These are phyloP conservation scores for Mucor circinelloides DNA, from an alignment of 371 early-diverging fungal species.

Conservation along the genomic window DNA sequence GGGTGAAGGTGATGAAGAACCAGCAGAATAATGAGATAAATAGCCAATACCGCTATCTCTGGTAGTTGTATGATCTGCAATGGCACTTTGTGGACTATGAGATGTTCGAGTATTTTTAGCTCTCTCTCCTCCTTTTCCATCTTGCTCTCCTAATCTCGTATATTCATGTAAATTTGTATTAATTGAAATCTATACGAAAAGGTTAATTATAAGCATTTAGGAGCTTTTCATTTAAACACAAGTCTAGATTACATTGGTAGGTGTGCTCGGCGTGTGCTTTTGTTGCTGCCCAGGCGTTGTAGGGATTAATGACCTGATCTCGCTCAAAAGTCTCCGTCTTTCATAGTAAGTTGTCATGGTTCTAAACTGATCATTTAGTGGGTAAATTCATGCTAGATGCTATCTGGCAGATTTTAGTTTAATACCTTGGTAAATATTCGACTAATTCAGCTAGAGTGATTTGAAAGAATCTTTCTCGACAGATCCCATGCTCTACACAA, in stretches of 20 bases:
- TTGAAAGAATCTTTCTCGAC: conserved; percentile 40
- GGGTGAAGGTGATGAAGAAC: conserved; percentile 22
- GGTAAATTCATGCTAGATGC: background rate
- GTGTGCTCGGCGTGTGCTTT: conserved; percentile 9
- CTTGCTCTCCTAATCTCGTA: conserved; percentile 2
- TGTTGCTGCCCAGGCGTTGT: conserved; percentile 2
- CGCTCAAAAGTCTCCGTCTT: conserved; percentile 49
- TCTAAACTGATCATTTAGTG: conserved; percentile 10
- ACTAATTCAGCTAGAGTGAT: conserved; percentile 47
- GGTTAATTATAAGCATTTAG: background rate
- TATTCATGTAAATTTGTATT: conserved; percentile 29
- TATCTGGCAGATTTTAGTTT: background rate
- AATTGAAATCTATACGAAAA: conserved; percentile 24
- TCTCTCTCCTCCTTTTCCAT: background rate
- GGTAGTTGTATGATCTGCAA: background rate
- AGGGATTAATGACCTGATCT: conserved; percentile 40
- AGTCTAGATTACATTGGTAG: conserved; percentile 15
- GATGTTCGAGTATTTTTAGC: background rate
- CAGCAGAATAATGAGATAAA: conserved; percentile 21
- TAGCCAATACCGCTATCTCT: conserved; percentile 20
- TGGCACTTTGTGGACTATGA: background rate
- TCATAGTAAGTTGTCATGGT: conserved; percentile 48
- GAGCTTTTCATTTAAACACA: background rate
- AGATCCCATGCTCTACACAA: conserved; percentile 37
- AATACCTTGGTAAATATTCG: conserved; percentile 39